Evolutionary conservation across 108 stramenopile genomes (phyloP).

Genomic region (Craspedostauros australis): DNA sequence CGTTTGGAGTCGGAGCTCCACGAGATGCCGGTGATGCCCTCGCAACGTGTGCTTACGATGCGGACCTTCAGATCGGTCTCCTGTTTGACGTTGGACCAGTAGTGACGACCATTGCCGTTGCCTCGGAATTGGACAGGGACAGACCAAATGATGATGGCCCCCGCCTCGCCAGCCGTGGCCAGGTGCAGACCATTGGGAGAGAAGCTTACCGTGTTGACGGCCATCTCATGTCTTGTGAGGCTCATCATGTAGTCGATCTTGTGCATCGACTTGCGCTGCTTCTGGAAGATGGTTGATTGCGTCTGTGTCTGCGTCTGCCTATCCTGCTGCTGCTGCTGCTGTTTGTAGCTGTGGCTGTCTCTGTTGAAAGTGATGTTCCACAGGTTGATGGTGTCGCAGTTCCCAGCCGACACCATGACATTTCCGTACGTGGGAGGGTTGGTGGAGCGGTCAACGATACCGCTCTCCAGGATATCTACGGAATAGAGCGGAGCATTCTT

Average conservation of each 20-base stretch:
- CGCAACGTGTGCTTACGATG: constrained; percentile 46
- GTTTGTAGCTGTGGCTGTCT: constrained; percentile 1
- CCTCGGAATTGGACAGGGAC: constrained; percentile 52
- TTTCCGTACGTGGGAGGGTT: constrained; percentile 8
- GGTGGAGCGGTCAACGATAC: constrained; percentile 15
- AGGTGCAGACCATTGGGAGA: constrained; percentile 80
- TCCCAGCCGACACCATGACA: constrained; percentile 89
- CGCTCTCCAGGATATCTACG: constrained; percentile 36
- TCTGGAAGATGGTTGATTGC: constrained; percentile 2
- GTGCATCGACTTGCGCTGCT: constrained; percentile 17
- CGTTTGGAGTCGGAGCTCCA: constrained; percentile 73
- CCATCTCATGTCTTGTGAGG: constrained; percentile 52
- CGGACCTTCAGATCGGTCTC: constrained; percentile 60
- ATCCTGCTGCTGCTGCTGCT: constrained; percentile 1
- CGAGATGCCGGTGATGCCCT: constrained; percentile 68
- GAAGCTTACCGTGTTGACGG: constrained; percentile 65
- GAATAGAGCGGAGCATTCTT: constrained; percentile 82
- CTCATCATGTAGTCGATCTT: constrained; percentile 57
- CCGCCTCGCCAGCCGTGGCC: constrained; percentile 84
- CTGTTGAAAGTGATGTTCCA: constrained; percentile 44
- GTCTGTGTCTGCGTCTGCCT: neutral
- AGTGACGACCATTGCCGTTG: constrained; percentile 37
- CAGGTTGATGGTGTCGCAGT: constrained; percentile 69
- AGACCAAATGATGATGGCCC: constrained; percentile 59
- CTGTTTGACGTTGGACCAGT: constrained; percentile 28